Percentiles rank a stretch among this genome's conserved stretches.
phyloP scores from a whole-genome alignment of 176 grass and related monocot species.

The Avena insularis region DNA sequence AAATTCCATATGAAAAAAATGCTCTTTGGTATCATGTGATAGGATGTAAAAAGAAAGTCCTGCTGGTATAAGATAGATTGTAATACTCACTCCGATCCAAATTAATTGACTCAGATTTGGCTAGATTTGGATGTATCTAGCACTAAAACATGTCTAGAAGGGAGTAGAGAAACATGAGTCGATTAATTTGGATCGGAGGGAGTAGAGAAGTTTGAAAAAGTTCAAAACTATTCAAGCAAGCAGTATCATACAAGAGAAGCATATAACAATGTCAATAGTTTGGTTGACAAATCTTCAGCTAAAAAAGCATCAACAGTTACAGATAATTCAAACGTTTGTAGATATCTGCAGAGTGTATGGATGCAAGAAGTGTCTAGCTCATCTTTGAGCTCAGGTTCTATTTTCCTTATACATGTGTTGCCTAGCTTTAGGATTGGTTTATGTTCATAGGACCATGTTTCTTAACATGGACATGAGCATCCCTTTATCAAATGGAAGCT shows the following conservation, averaged over 20 bases:
- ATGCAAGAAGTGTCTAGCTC: background rate
- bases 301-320: background rate
- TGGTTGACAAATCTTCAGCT: background rate
- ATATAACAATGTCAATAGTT: background rate
- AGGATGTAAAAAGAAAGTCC: background rate
- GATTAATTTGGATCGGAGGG: too few relatives aligned
- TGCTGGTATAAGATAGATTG: background rate
- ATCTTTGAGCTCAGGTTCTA: background rate
- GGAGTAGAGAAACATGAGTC: too few relatives aligned
- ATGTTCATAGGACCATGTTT: background rate
- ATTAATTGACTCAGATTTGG: too few relatives aligned
- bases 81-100: too few relatives aligned
- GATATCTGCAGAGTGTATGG: background rate
- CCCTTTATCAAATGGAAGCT: slow-evolving; percentile 5
- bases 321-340: background rate
- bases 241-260: background rate
- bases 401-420: background rate
- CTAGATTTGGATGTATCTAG: too few relatives aligned
- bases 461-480: background rate
- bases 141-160: too few relatives aligned
- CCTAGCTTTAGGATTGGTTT: slow-evolving; percentile 17
- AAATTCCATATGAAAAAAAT: slow-evolving; percentile 11
- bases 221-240: background rate
- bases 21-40: background rate
- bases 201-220: background rate